A percentile compares a stretch with the other conserved stretches of the same genome.
Conservation (phyloP, 257 asterid species). For the Verbena officinalis region DNA sequence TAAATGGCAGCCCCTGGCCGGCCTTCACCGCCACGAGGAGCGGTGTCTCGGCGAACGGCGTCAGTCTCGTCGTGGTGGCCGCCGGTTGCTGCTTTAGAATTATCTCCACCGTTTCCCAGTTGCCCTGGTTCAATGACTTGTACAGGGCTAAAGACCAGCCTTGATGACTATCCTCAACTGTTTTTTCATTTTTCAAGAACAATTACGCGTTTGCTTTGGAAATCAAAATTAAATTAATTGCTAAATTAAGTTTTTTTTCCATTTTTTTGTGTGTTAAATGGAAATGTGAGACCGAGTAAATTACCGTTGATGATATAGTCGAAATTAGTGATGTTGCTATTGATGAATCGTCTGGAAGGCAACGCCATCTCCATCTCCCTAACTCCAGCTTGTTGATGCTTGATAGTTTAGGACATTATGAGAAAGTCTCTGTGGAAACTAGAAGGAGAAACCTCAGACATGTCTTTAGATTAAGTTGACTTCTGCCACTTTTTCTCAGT, state of each 20-base stretch:
- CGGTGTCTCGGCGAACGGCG: constrained; percentile 35
- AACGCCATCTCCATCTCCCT: background rate
- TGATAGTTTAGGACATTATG: no score
- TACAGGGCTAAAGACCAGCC: constrained; percentile 32
- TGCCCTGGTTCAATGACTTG: constrained; percentile 24
- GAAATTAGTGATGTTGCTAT: background rate
- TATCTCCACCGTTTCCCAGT: constrained; percentile 21
- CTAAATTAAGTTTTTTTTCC: no score
- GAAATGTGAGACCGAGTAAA: no score
- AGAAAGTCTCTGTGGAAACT: no score
- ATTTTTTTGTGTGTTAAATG: no score
- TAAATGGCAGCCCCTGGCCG: constrained; percentile 20
- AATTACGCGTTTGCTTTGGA: background rate
- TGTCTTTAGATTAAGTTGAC: no score
- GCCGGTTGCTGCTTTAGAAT: constrained; percentile 19
- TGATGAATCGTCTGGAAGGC: background rate
- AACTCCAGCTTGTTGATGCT: no score
- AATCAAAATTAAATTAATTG: no score
- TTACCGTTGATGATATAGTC: constrained; percentile 5
- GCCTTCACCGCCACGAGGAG: constrained; percentile 36
- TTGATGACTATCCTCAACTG: constrained; percentile 29
- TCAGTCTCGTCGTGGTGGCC: constrained; percentile 35
- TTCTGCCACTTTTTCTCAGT: no score
- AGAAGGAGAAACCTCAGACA: no score
- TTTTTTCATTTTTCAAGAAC: background rate